Evolutionary conservation across 164 flowering plant species (phyloP), one percentile per base, ranked within the genome.

Genomic region (Hamamelis virginiana): DNA sequence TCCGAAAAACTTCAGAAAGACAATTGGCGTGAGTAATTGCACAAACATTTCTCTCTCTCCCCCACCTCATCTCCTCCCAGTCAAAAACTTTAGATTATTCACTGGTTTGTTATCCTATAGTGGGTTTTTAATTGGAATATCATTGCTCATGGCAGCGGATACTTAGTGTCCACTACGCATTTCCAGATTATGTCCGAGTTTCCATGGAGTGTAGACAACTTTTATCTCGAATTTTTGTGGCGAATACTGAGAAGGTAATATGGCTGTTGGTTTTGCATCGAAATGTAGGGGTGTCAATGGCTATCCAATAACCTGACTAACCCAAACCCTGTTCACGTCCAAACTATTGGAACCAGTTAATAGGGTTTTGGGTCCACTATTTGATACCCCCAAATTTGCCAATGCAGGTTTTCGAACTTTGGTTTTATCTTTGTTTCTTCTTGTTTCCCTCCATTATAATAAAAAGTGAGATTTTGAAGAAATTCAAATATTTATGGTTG

Each of bases 141-240:
- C 55, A 18, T 70, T 64, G 22, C 58, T 43, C 62, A 3, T 80
- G 48, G 71, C 92, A 92, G 96, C 77, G 96, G 50, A 90, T 92
- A 69, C 81, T 92, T 55, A 78, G 83, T 45, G 94, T 85, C 48
- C 90, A 90, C 43, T 90, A 92, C 77, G 67, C 87, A 10, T 81
- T 90, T 67, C 97, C 97, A 11, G 90, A 89, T 72, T 82, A 89
- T 53, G 87, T 92, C 33, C 83, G 87, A 48, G 80, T 92, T n/a
- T 92, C 96, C 16, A 22, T 52, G 59, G 94, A 85, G 4, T 89
- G 97, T 69, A 82, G 50, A 45, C 89, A 89, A 74, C 90, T 92
- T 55, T 62, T 92, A 21, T 85, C 93, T 19, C 85, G 81, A 22
- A 89, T 92, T 18, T 90, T 90, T 41, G 93, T 91, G 23, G 89